Conservation (phyloP, 2,329 filamentous ascomycete species). For the Penicillium sp. region DNA sequence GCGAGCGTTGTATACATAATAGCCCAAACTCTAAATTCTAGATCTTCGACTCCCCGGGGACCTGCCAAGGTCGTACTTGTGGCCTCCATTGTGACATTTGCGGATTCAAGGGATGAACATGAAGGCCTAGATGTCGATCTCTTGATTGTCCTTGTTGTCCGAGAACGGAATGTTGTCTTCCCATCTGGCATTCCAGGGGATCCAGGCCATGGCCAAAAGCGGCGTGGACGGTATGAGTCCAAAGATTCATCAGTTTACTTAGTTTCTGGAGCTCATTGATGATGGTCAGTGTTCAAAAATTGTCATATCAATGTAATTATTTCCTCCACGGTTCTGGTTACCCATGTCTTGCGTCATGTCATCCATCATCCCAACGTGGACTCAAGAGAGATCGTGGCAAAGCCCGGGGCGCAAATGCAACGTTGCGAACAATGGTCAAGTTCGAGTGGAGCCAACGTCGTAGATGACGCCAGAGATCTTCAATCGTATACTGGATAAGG, state of each 20-base stretch:
- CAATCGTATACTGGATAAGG: neutral
- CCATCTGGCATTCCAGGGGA: too few relatives aligned
- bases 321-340: neutral
- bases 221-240: neutral
- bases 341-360: neutral
- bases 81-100: conserved; percentile 4
- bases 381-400: neutral
- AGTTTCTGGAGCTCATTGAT: neutral
- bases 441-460: conserved; percentile 17
- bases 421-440: conserved; percentile 21
- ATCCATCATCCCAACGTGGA: conserved; percentile 2
- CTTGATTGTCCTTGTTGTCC: conserved; percentile 6
- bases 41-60: conserved; percentile 5
- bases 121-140: conserved; percentile 10
- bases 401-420: conserved; percentile 22
- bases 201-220: neutral
- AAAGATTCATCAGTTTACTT: too few relatives aligned
- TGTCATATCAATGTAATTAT: neutral
- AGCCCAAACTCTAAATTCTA: conserved; percentile 6
- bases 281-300: neutral
- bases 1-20: conserved; percentile 2
- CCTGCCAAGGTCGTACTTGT: neutral
- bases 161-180: conserved; percentile 20
- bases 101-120: neutral
- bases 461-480: conserved; percentile 14